Evolutionary conservation across 257 asterid species (phyloP).

Genomic region (Rubia yunnanensis): DNA sequence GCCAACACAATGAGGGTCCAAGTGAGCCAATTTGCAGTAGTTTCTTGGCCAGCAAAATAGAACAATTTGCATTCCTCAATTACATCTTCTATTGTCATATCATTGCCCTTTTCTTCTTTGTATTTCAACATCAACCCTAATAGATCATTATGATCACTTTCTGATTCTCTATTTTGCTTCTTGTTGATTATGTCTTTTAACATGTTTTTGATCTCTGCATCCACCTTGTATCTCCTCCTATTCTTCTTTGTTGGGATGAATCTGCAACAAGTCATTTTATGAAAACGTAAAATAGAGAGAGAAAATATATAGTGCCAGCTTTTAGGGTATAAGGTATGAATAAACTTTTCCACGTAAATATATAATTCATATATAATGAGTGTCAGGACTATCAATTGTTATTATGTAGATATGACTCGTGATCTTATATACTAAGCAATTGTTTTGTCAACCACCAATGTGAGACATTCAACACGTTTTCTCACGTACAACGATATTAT

Average conservation of each 20-base stretch:
- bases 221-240: constrained; percentile 21
- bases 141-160: constrained; percentile 8
- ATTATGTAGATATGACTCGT: too few species aligned
- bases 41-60: constrained; percentile 28
- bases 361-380: too few species aligned
- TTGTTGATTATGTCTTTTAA: neutral
- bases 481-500: too few species aligned
- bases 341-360: too few species aligned
- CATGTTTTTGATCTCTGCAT: constrained; percentile 16
- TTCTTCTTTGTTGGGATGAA: constrained; percentile 24
- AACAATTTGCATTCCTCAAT: constrained; percentile 23
- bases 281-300: neutral
- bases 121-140: constrained; percentile 16
- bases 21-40: constrained; percentile 16
- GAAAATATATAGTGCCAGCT: too few species aligned
- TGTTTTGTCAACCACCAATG: too few species aligned
- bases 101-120: constrained; percentile 9
- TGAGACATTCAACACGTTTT: too few species aligned
- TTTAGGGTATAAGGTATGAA: too few species aligned
- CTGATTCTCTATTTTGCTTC: constrained; percentile 9
- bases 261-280: constrained; percentile 5
- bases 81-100: constrained; percentile 16
- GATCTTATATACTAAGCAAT: too few species aligned
- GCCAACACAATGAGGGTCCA: constrained; percentile 6
- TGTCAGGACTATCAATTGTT: too few species aligned